Percentiles rank a stretch among this genome's conserved stretches.
Conservation (phyloP, 441 rosid genomes). For the Populus trichocarpa region DNA sequence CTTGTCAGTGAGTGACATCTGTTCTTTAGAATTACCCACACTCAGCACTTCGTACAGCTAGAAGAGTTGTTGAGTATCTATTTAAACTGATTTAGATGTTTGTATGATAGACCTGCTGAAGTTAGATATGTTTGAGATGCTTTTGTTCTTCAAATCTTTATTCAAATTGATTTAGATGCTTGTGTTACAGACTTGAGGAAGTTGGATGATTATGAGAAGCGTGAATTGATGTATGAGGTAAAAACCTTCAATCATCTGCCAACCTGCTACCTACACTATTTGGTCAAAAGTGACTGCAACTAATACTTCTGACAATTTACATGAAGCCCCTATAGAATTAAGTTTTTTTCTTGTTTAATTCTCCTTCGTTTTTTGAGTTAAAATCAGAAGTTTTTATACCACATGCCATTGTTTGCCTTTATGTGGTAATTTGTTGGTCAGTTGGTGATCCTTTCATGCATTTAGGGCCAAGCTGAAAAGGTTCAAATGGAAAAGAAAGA, state of each 20-base stretch:
- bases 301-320: neutral
- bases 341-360: neutral
- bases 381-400: neutral
- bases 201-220: constrained; percentile 11
- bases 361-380: neutral
- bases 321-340: neutral
- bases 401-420: neutral
- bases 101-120: constrained; percentile 11
- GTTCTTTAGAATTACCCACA: neutral
- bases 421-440: neutral
- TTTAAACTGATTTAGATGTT: neutral
- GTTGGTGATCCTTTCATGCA: neutral
- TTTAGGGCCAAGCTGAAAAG: constrained; percentile 15
- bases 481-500: constrained; percentile 20
- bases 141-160: neutral
- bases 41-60: neutral
- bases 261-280: neutral
- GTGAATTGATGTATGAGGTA: constrained; percentile 14
- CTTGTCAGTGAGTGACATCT: neutral
- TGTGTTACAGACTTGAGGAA: neutral
- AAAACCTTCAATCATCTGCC: neutral
- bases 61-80: neutral
- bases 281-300: neutral
- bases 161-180: neutral
- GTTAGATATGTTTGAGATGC: constrained; percentile 4